Base-by-base conservation (phyloP, 2,329 filamentous ascomycete species). In the Talaromyces sp. region DNA sequence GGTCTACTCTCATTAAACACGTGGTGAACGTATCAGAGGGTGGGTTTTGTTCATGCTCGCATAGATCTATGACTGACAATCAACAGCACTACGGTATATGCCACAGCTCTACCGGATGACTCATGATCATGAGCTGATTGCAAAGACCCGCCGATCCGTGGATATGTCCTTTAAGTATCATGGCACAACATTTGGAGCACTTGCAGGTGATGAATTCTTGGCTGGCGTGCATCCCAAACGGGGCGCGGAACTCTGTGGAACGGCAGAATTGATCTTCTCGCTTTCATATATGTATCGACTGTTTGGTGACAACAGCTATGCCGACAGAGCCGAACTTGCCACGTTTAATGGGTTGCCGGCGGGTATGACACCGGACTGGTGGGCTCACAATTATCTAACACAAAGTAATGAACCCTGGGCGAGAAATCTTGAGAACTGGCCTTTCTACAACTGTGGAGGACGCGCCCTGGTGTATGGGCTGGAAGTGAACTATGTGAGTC, bases 211-310 rank as follows among this genome's bases (percentile, higher is more conserved):
- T 31, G 64, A 66, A 58, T 66, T 66, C 27, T 33, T 66, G 17
- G 64, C 64, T 17, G 64, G 64, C 10, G 49, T 66, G 27, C 64
- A 66, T 41, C 64, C 64, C n/a, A 66, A 62, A 62, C 64, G 64
- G 15, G 64, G 64, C 4, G 64, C 64, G 25, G 64, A 66, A 43
- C 59, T 66, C 3, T 66, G 64, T n/a, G 64, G 64, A 45, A 66
- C 64, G 22, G 64, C 56, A 37, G 64, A 66, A 45, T 27, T 66
- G n/a, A 62, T 66, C 8, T 66, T 66, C 45, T 66, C 64, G 25
- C 64, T 66, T 47, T 66, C 64, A 3, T 66, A 66, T 66, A 56
- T 66, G n/a, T 66, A 66, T 62, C 59, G 64, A 13, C 45, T 66
- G 45, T 66, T 66, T 49, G 64, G 59, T 9, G 64, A 66, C 19